phyloP scores from a whole-genome alignment of 2,329 filamentous ascomycete species.

The Macrophomina tecta region DNA sequence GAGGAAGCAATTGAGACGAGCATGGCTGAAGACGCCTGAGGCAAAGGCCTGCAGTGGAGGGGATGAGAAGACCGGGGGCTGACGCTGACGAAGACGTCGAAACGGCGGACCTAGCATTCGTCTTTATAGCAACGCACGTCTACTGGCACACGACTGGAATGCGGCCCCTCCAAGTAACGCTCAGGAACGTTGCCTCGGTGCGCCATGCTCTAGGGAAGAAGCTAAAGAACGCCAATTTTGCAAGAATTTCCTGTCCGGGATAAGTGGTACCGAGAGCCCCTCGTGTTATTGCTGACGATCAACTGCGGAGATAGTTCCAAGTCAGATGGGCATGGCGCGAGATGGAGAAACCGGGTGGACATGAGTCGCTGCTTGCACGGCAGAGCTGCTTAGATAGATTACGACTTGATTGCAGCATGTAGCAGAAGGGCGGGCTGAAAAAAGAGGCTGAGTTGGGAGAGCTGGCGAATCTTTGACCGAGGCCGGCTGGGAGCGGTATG shows the following conservation, averaged over 20 bases:
- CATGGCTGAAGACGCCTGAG: not conserved
- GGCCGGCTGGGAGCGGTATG: not conserved
- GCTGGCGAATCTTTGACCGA: not conserved
- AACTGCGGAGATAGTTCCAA: not conserved
- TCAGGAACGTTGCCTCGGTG: constrained; percentile 1
- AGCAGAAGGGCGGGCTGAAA: not conserved
- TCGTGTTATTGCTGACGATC: constrained; percentile 1
- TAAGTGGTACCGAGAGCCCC: not conserved
- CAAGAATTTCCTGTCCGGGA: not conserved
- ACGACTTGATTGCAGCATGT: constrained; percentile 7
- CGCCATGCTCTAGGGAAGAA: constrained; percentile 1
- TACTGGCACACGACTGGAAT: not conserved
- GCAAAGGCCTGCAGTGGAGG: not conserved
- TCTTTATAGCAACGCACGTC: not conserved
- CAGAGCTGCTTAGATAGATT: not conserved
- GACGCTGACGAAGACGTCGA: not conserved
- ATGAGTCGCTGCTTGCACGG: not conserved
- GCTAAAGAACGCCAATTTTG: constrained; percentile 2
- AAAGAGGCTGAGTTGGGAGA: constrained; percentile 1
- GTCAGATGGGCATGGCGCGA: not conserved
- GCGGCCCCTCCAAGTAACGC: not conserved
- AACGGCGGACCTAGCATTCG: not conserved
- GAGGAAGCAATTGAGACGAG: not conserved
- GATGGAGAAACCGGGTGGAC: not conserved
- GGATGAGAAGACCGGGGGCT: not conserved